Conservation (phyloP, 148 eudicot genomes). For the Chenopodium album region DNA sequence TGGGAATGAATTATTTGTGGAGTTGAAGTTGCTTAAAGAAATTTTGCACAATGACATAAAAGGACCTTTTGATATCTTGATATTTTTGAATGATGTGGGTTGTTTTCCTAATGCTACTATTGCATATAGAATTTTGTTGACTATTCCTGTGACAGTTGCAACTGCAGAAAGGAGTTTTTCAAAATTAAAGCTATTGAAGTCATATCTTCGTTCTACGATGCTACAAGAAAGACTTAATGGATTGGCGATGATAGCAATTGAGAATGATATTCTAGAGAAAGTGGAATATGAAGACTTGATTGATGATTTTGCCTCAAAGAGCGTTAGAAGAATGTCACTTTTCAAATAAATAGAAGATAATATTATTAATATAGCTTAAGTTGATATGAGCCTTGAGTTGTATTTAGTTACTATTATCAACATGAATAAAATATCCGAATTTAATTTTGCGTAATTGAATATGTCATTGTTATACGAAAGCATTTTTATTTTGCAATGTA, state of each 20-base stretch:
- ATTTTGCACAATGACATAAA: neutral
- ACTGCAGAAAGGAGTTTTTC: neutral
- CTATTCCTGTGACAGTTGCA: neutral
- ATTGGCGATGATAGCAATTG: too few species aligned
- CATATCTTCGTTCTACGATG: neutral
- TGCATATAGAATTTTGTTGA: neutral
- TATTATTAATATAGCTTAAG: neutral
- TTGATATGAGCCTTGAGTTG: neutral
- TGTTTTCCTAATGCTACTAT: neutral
- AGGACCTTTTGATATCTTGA: neutral
- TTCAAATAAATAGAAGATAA: too few species aligned
- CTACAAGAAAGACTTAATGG: neutral
- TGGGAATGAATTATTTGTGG: neutral
- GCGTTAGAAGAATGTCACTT: neutral
- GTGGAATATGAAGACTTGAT: neutral
- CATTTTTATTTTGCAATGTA: too few species aligned
- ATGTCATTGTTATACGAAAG: too few species aligned
- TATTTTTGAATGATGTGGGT: neutral
- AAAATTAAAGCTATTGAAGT: neutral
- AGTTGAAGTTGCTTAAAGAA: neutral
- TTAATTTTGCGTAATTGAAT: too few species aligned
- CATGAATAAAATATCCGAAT: too few species aligned
- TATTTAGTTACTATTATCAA: too few species aligned
- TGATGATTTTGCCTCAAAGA: neutral
- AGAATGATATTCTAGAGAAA: too few species aligned